Conservation (phyloP, 1,284 basidiomycete genomes). For the Xerocomus cyaneibrunnescens region DNA sequence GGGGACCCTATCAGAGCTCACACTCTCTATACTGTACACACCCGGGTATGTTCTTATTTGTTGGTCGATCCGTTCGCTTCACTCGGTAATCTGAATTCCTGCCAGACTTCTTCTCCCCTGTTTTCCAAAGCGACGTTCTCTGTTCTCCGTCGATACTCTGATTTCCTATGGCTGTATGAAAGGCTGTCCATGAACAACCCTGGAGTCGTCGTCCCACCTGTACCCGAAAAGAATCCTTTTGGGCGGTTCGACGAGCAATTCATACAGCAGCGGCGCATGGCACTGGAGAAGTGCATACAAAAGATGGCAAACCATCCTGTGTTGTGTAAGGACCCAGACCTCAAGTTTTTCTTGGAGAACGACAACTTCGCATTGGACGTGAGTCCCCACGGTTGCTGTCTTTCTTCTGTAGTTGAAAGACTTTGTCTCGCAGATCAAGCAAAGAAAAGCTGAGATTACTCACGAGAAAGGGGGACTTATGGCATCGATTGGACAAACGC, state of each 20-base stretch:
- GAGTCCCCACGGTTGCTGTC: slow-evolving; percentile 29
- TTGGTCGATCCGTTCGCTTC: not conserved
- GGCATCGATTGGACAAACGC: slow-evolving; percentile 73
- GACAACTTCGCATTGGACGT: slow-evolving; percentile 84
- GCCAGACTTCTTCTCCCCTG: slow-evolving; percentile 77
- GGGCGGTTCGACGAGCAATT: slow-evolving; percentile 90
- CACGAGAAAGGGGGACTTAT: slow-evolving; percentile 78
- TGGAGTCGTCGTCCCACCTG: slow-evolving; percentile 95
- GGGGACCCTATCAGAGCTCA: slow-evolving; percentile 91
- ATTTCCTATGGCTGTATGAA: slow-evolving; percentile 97
- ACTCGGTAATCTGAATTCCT: not conserved
- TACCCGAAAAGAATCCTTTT: slow-evolving; percentile 93
- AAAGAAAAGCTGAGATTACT: slow-evolving; percentile 73
- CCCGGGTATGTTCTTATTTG: slow-evolving; percentile 53
- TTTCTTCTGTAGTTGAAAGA: not conserved
- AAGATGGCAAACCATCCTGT: slow-evolving; percentile 90
- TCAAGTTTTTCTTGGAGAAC: slow-evolving; percentile 86
- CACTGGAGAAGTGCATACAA: slow-evolving; percentile 86
- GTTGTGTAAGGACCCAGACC: slow-evolving; percentile 77
- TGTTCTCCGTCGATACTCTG: slow-evolving; percentile 92
- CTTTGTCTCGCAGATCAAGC: slow-evolving; percentile 67
- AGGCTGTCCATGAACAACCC: slow-evolving; percentile 90
- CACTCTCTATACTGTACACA: slow-evolving; percentile 94
- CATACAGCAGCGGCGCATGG: slow-evolving; percentile 78
- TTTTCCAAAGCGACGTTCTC: slow-evolving; percentile 84